Conservation (phyloP, 306 rosid genomes). For the Trifolium fragiferum region DNA sequence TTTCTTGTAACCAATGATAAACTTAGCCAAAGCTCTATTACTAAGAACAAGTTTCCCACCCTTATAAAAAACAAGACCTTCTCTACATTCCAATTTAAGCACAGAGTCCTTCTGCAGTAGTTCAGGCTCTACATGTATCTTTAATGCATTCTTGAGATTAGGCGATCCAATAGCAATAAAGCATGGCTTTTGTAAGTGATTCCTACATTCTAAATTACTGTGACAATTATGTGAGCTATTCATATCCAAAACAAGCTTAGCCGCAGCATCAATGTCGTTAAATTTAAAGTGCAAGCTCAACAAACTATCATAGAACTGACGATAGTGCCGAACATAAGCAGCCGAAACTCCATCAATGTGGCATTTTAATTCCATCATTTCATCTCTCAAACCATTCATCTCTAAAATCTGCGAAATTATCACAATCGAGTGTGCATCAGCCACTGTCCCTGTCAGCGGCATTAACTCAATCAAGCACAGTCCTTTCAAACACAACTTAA, state of each 20-base stretch:
- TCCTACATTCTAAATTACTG: conserved; percentile 42
- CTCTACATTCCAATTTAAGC: conserved; percentile 65
- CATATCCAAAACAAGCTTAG: conserved; percentile 68
- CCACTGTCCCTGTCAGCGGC: conserved; percentile 59
- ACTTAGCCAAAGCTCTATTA: conserved; percentile 67
- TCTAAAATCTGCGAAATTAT: conserved; percentile 69
- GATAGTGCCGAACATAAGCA: conserved; percentile 58
- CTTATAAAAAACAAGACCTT: conserved; percentile 55
- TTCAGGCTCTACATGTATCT: conserved; percentile 67
- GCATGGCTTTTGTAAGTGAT: conserved; percentile 46
- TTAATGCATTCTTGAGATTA: conserved; percentile 60
- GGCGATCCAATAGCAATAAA: conserved; percentile 76
- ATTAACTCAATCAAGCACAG: conserved; percentile 63
- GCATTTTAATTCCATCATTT: conserved; percentile 62
- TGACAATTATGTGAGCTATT: conserved; percentile 48
- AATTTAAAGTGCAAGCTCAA: conserved; percentile 84
- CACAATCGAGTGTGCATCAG: conserved; percentile 73
- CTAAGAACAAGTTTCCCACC: conserved; percentile 74
- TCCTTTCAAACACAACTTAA: conserved; percentile 68
- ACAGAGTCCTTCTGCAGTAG: conserved; percentile 71
- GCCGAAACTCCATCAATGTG: conserved; percentile 58
- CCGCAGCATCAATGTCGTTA: conserved; percentile 69
- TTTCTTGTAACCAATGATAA: conserved; percentile 58
- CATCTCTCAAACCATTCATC: conserved; percentile 80
- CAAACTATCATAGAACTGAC: conserved; percentile 76